Conservation (phyloP, 208 protist genomes). For the Jaenimonas drosophilae region DNA sequence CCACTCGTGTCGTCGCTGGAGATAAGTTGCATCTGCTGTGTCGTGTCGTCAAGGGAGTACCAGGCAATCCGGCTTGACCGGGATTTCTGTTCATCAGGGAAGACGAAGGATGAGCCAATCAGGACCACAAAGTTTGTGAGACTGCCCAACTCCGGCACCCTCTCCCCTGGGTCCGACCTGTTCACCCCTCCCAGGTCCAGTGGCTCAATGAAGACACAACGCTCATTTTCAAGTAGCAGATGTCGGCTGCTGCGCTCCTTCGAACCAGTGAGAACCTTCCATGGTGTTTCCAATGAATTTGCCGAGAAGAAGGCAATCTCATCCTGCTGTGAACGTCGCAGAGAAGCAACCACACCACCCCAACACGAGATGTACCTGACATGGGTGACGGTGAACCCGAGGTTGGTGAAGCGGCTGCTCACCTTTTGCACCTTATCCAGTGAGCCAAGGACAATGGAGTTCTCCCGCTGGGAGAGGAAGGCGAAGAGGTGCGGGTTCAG, state of each 20-base stretch:
- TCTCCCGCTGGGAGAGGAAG: too few species aligned
- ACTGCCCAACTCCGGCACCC: too few species aligned
- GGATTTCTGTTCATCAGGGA: conserved; percentile 54
- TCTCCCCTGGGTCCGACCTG: conserved; percentile 7
- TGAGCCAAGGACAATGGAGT: too few species aligned
- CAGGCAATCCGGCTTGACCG: conserved; percentile 53
- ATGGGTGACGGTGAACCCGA: conserved; percentile 55
- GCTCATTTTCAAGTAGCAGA: conserved; percentile 72
- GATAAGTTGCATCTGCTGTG: conserved; percentile 11
- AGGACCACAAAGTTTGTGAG: conserved; percentile 36
- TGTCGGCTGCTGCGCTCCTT: too few species aligned
- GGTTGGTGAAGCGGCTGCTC: conserved; percentile 25
- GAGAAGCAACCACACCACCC: conserved; percentile 34
- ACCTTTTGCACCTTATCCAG: conserved; percentile 36
- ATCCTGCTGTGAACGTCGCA: conserved; percentile 48
- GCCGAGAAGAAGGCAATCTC: conserved; percentile 38
- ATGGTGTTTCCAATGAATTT: conserved; percentile 12
- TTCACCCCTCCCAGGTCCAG: conserved; percentile 21
- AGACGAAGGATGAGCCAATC: conserved; percentile 71
- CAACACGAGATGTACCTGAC: conserved; percentile 41
- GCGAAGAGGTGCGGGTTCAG: conserved; percentile 7
- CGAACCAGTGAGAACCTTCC: too few species aligned
- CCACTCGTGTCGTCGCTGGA: conserved; percentile 58
- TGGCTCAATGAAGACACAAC: conserved; percentile 66
- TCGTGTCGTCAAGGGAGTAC: conserved; percentile 12